A percentile compares a stretch with the other conserved stretches of the same genome.
phyloP scores from a whole-genome alignment of 352 stramenopile genomes.

The Hyaloperonospora brassicae region DNA sequence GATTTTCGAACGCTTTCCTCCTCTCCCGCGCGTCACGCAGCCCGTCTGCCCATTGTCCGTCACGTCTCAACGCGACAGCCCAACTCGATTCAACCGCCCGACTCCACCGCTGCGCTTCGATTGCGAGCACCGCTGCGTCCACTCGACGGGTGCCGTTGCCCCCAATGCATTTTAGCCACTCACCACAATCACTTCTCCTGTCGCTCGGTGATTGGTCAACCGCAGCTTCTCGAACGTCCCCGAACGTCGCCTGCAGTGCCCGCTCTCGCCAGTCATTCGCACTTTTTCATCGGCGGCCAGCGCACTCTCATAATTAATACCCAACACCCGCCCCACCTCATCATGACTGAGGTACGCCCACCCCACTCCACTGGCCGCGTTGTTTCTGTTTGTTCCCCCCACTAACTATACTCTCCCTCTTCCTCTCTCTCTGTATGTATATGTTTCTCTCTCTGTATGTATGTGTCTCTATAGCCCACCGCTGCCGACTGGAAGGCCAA shows the following conservation, averaged over 20 bases:
- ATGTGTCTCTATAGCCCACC: constrained; percentile 12
- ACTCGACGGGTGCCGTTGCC: too few species aligned
- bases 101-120: too few species aligned
- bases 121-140: too few species aligned
- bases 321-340: not conserved
- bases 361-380: not conserved
- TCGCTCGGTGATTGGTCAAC: not conserved
- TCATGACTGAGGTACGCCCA: constrained; percentile 22
- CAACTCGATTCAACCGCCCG: too few species aligned
- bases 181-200: too few species aligned
- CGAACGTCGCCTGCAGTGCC: not conserved
- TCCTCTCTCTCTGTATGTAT: not conserved
- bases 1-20: too few species aligned
- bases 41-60: too few species aligned
- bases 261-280: not conserved
- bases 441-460: too few species aligned
- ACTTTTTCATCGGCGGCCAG: not conserved
- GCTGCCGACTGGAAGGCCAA: constrained; percentile 87
- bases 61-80: too few species aligned
- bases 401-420: not conserved
- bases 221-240: constrained; percentile 7
- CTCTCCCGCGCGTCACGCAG: too few species aligned
- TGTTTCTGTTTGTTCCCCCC: not conserved
- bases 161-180: too few species aligned
- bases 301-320: not conserved